Base-by-base conservation (phyloP, 73 alveolate species). In the Durusdinium trenchii region DNA sequence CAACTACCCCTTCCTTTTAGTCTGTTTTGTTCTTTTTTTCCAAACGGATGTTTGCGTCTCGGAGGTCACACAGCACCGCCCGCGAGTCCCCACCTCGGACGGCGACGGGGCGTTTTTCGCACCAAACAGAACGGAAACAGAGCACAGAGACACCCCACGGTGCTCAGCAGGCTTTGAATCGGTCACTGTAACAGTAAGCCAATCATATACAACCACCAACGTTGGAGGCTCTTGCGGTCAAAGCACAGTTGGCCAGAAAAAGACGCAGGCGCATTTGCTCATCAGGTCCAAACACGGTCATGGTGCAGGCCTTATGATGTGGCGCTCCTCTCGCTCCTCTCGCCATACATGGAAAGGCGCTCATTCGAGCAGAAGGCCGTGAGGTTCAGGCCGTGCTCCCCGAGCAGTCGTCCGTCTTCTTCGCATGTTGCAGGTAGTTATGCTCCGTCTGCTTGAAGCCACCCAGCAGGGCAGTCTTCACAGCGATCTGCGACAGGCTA, bases 11-110 rank as follows among this genome's bases (percentile, higher is more conserved):
- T n/a, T n/a, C n/a, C n/a, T n/a, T n/a, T n/a, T n/a, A n/a, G n/a
- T n/a, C n/a, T n/a, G n/a, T n/a, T n/a, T n/a, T n/a, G 73, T 23
- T 60, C n/a, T 32, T 60, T 23, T 60, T 60, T 60, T 60, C 18
- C 7, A 60, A 60, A 60, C 30, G 6, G n/a, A 60, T 60, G 30
- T 0, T 60, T 60, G 73, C 3, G 73, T 60, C 7, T 23, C 30
- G 30, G 94, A 48, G 45, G 99, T 99, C 87, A 54, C 99, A 95
- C 50, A 90, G 75, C 75, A 99, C 99, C 54, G 99, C 99, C 40
- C 99, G 95, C 73, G 99, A 98, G 98, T 99, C 99, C 3, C 99
- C 99, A 26, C 99, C 99, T 81, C 50, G n/a, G 6, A n/a, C n/a
- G n/a, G n/a, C n/a, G n/a, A n/a, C n/a, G n/a, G n/a, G n/a, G n/a